Base-by-base conservation (phyloP, 2,329 filamentous ascomycete species). In the Colletotrichum sojae region DNA sequence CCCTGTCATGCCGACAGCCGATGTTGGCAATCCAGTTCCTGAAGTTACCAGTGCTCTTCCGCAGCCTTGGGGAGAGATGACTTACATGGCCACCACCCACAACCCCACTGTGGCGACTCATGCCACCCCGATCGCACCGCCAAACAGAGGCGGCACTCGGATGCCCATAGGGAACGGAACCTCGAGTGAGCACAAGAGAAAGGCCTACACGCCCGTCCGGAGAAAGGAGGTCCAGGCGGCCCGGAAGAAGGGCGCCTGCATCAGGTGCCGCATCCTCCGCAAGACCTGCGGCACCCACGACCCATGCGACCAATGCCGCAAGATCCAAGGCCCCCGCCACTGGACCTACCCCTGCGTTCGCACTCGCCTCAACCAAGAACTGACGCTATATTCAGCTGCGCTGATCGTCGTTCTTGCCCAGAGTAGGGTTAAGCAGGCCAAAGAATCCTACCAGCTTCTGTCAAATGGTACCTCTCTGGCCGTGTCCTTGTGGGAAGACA, bases 231-330 rank as follows among this genome's bases (percentile, higher is more conserved):
- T 92, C 2, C 88, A 90, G 72, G 87, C 89, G 71, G 88, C 91
- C 22, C 86, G 90, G 25, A 89, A 89, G 73, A 85, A 89, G 43
- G 90, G 90, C 6, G 89, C 90, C 13, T 92, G 90, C 73, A 90
- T 91, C 60, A 83, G 90, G 52, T 92, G 90, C 74, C 85, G 89
- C 45, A 91, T 91, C 70, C 78, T 92, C 43, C 85, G 89, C 66
- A 92, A 92, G 79, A 90, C 88, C 1, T 92, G 90, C 73, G 89
- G 88, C n/a, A 86, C 85, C 67, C 89, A 88, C 39, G 87, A 84
- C 6, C 89, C 89, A 0, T 92, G 90, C 72, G 85, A 88, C 61
- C 89, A 89, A 1, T 92, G 90, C 71, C 85, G 85, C 69, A 90
- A 89, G 73, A 89, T 92, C 0, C 79, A 91, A 46, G 85, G 86